Base-by-base conservation (phyloP, 2,329 filamentous ascomycete species). In the Aquanectria penicillioides region DNA sequence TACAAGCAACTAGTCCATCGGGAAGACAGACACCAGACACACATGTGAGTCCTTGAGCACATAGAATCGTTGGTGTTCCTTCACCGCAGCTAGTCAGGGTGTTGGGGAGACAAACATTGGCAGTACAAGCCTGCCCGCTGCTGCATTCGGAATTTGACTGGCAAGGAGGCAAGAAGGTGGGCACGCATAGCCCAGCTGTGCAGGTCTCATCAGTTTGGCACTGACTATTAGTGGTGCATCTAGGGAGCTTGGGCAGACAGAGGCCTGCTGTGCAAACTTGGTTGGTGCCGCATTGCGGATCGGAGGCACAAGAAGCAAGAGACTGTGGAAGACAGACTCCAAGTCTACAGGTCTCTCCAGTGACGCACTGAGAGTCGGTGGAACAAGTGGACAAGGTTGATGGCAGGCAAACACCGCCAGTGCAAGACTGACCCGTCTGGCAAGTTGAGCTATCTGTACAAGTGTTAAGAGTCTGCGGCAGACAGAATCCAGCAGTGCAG, bases 21-120 rank as follows among this genome's bases (percentile, higher is more conserved):
- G 53, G 46, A 11, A 57, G 44, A 34, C 52, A 56, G 10, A 56
- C 41, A 1, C 49, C 49, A 4, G n/a, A 22, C 2, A 18, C 37
- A 20, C 49, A 53, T 9, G 41, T 17, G 28, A 48, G 49, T 5
- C 13, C 23, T 11, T 20, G 9, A 4, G 13, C 15, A 10, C 56
- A 59, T 20, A 28, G 6, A 2, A 28, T n/a, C 8, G 5, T 7
- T 7, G 37, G 28, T 18, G 22, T 8, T 2, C 17, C 18, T 10
- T 13, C 23, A 4, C 31, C n/a, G 29, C 56, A 59, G 8, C 41
- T 15, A 12, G 13, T 13, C 5, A 59, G 15, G 2, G 17, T 36
- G 6, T 31, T 9, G 9, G 56, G 56, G 2, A 59, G 12, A 9
- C 56, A 59, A 1, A 47, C 34, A 12, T 29, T 44, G 10, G 34